These are phyloP conservation scores for Corylus avellana DNA, from an alignment of 306 rosid species.

Conservation along the genomic window DNA sequence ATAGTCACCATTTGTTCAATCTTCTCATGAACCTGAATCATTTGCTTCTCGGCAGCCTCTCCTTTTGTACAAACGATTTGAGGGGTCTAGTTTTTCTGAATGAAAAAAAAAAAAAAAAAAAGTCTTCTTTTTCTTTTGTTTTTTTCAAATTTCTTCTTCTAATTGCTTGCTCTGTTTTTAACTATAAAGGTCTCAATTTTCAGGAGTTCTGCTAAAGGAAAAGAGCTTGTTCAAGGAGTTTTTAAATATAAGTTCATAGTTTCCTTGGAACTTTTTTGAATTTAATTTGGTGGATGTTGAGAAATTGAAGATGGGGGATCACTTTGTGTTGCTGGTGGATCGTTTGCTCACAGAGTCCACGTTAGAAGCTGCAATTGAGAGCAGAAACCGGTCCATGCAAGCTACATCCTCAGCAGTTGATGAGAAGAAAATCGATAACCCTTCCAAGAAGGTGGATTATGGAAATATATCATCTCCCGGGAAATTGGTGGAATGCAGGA, in stretches of 20 bases:
- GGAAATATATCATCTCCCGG: conserved; percentile 40
- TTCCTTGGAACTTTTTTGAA: conserved; percentile 13
- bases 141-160: conserved; percentile 13
- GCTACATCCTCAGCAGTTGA: conserved; percentile 56
- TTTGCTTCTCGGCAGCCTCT: background rate
- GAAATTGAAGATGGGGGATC: conserved; percentile 78
- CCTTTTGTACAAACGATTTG: conserved; percentile 8
- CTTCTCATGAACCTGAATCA: background rate
- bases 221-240: conserved; percentile 24
- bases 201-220: conserved; percentile 37
- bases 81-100: conserved; percentile 33
- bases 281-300: conserved; percentile 22
- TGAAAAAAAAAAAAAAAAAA: conserved; percentile 14
- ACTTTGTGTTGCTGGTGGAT: conserved; percentile 88
- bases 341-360: conserved; percentile 92
- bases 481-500: conserved; percentile 80
- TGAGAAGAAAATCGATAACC: conserved; percentile 34
- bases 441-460: conserved; percentile 40
- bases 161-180: conserved; percentile 22
- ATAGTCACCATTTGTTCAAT: no score
- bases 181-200: conserved; percentile 16
- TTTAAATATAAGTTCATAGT: conserved; percentile 10
- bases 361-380: conserved; percentile 84
- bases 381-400: conserved; percentile 61
- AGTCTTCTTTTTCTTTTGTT: conserved; percentile 24